A percentile compares a stretch with the other conserved stretches of the same genome.
These are phyloP conservation scores for Phytopythium vexans DNA, from an alignment of 352 stramenopile species.

Conservation along the genomic window DNA sequence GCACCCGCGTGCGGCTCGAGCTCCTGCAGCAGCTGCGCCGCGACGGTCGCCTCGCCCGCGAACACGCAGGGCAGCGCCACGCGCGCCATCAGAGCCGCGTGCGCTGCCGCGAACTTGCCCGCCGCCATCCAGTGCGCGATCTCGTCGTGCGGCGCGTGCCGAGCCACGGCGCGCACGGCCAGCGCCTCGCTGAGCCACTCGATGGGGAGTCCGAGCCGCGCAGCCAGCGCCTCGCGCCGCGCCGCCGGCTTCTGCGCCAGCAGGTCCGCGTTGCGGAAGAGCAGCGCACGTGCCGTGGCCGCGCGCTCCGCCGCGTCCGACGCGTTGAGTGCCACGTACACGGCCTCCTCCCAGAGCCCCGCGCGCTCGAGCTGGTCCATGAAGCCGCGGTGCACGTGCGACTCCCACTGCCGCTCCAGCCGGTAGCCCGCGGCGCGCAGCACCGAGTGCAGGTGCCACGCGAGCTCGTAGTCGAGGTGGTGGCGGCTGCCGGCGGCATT, in stretches of 20 bases:
- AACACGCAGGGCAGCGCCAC: constrained; percentile 66
- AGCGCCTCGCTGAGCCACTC: constrained; percentile 73
- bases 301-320: constrained; percentile 50
- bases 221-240: constrained; percentile 46
- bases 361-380: constrained; percentile 70
- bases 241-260: constrained; percentile 25
- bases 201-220: constrained; percentile 42
- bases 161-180: constrained; percentile 45
- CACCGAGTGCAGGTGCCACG: constrained; percentile 75
- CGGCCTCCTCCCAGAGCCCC: constrained; percentile 61
- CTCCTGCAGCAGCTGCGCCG: constrained; percentile 50
- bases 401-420: constrained; percentile 70
- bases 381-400: constrained; percentile 79
- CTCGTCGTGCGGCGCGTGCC: constrained; percentile 52
- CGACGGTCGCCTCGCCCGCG: constrained; percentile 46
- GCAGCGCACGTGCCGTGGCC: constrained; percentile 48
- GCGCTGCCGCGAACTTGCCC: constrained; percentile 53
- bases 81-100: constrained; percentile 52
- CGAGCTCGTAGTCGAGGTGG: constrained; percentile 75
- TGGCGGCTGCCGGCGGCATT: constrained; percentile 3
- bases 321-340: constrained; percentile 83
- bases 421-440: constrained; percentile 72
- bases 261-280: constrained; percentile 66
- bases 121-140: constrained; percentile 76
- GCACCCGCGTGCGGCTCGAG: constrained; percentile 47